A percentile compares a stretch with the other conserved stretches of the same genome.
Evolutionary conservation across 306 rosid species (phyloP).

Genomic region (Quercus cerris): DNA sequence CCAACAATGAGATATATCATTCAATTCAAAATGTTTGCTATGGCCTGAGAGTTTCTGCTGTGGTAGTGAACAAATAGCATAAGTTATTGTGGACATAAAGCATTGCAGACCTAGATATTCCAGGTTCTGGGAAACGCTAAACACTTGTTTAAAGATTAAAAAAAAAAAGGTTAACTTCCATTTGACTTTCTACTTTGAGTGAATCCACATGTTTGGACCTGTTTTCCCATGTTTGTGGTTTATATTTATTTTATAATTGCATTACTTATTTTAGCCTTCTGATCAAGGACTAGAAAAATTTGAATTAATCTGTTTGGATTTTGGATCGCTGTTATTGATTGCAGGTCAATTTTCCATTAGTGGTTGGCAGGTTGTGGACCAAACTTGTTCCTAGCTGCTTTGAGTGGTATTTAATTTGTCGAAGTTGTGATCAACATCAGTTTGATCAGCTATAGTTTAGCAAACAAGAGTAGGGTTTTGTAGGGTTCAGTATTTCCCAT

Average conservation of each 20-base stretch:
- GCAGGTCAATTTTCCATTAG: conserved; percentile 10
- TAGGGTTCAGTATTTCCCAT: conserved; percentile 14
- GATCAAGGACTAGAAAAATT: neutral
- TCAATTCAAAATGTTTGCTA: neutral
- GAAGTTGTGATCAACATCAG: conserved; percentile 27
- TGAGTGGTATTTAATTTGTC: conserved; percentile 20
- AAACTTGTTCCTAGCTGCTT: conserved; percentile 16
- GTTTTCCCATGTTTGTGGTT: neutral
- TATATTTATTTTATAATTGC: neutral
- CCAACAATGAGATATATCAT: neutral
- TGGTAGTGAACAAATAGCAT: neutral
- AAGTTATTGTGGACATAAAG: neutral
- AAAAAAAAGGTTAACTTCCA: neutral
- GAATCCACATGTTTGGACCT: neutral
- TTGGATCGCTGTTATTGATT: conserved; percentile 7
- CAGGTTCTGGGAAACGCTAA: neutral
- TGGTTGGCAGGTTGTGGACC: conserved; percentile 39
- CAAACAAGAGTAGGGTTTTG: conserved; percentile 25
- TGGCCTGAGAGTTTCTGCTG: neutral
- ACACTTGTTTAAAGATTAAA: neutral
- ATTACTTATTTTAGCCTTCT: neutral
- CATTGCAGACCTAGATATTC: neutral
- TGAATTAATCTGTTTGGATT: neutral
- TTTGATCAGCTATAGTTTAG: conserved; percentile 23
- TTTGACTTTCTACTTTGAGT: neutral